Evolutionary conservation across 1,139 yeast species (phyloP), one percentile per base, ranked within the genome.

Genomic region (Pichia sp.): DNA sequence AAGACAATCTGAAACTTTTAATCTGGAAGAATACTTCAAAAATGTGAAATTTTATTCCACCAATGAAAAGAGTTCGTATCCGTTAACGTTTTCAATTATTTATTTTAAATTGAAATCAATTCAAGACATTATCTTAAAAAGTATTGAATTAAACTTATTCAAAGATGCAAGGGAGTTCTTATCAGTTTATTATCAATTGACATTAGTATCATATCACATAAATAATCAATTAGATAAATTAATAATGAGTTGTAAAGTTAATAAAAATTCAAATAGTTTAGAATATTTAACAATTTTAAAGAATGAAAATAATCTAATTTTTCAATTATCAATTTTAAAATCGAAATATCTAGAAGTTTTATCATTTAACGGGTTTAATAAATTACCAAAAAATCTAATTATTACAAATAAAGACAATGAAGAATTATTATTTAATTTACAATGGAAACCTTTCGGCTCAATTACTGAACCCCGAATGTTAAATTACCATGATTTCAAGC

Each of bases 391-490:
- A 43, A 49, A 51, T 18, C 27, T 49, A 14, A 42, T 53, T 16
- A 46, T 47, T 39, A 52, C 56, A 25, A 55, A 58, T 51, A 60
- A 56, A 48, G 61, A 55, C 10, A 51, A 63, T 14, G 73, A 76
- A 46, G 81, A 81, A 56, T 64, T 76, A 43, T 68, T 84, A n/a
- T 88, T 77, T 66, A 73, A 77, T 27, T 70, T 90, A 45, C 77
- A 96, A 58, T 79, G 90, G 78, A 90, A 89, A 64, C 84, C 95
- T 3, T 89, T 87, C 72, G 80, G 87, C 19, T 79, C 91, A 0
- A 85, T 91, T 19, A 96, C 96, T 0, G 83, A 83, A 7, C 97
- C 98, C 0, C 75, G 74, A 33, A 64, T 78, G 49, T 87, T 93
- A 3, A 65, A 72, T 0, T 84, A 70, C 61, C 65, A 68, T 10